Base-by-base conservation (phyloP, 192 early-diverging fungal species). In the Jimgerdemannia lactiflua region DNA sequence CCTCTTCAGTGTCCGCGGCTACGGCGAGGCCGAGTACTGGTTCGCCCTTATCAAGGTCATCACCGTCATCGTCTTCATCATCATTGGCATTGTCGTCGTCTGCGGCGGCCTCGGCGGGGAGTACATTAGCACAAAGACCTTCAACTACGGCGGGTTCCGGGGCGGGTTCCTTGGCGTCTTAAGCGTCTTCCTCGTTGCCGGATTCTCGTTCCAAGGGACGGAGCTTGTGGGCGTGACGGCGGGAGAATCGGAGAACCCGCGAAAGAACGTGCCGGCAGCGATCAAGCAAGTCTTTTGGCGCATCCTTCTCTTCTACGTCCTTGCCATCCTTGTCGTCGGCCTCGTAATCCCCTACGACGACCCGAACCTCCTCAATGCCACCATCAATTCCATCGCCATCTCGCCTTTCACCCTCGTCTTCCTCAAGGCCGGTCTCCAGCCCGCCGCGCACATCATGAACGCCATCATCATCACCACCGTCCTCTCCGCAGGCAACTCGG, bases 151-250 rank as follows among this genome's bases (percentile, higher is more conserved):
- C 71, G 92, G 90, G 49, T 88, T 93, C 54, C 84, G 81, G 71
- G 87, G 86, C 63, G 84, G 87, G 29, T 85, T 90, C 67, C 81
- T 87, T 29, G 93, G 91, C 18, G 85, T 93, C 39, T 74, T 94
- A 41, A 87, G 84, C 74, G 85, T 88, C 1, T 91, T 95, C 70
- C 84, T 93, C 73, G 87, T 89, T 3, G 95, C 95, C n/a, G 92
- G 91, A 20, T 96, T 95, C 79, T 92, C 95, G 42, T 94, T 94
- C 77, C 92, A 93, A 80, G 95, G 95, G 17, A 95, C 96, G 4
- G 96, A 98, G 77, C 84, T 98, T 18, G 91, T 97, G 63, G 97
- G 95, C 70, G 90, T 98, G 59, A 93, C 95, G 17, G 95, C 95
- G 9, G 97, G 95, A 71, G 97, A 98, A 83, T 91, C 90, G 71